These are phyloP conservation scores for Ophioceras dolichostomum DNA, from an alignment of 2,329 filamentous ascomycete genomes.

Conservation along the genomic window DNA sequence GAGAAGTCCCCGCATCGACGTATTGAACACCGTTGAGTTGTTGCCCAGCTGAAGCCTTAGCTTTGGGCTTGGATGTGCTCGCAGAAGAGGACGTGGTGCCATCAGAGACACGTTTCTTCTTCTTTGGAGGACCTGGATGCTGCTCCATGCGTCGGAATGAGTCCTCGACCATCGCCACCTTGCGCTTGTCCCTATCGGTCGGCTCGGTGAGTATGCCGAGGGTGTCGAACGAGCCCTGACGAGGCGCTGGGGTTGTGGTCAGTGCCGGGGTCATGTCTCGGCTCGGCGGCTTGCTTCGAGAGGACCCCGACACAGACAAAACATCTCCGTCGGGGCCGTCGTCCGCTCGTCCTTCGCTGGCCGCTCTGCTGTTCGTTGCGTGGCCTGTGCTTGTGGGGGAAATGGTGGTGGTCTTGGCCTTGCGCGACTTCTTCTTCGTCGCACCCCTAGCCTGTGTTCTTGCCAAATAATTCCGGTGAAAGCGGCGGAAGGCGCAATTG, in stretches of 20 bases:
- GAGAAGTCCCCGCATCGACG: slow-evolving; percentile 38
- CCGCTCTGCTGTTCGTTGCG: slow-evolving; percentile 49
- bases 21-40: slow-evolving; percentile 24
- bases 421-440: slow-evolving; percentile 39
- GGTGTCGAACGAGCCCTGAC: slow-evolving; percentile 48
- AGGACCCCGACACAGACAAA: slow-evolving; percentile 35
- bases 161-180: slow-evolving; percentile 53
- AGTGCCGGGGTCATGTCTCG: slow-evolving; percentile 50
- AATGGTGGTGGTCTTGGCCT: slow-evolving; percentile 39
- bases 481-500: slow-evolving; percentile 52
- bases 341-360: slow-evolving; percentile 48
- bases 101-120: slow-evolving; percentile 52
- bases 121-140: slow-evolving; percentile 33
- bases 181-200: slow-evolving; percentile 55
- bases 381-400: slow-evolving; percentile 52
- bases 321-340: slow-evolving; percentile 41
- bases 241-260: slow-evolving; percentile 9
- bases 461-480: slow-evolving; percentile 44
- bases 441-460: slow-evolving; percentile 27
- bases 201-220: slow-evolving; percentile 49
- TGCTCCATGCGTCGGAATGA: slow-evolving; percentile 51
- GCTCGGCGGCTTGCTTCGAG: slow-evolving; percentile 53
- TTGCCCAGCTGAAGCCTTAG: background rate
- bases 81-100: slow-evolving; percentile 20
- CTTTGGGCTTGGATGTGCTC: background rate